These are phyloP conservation scores for Bacidia gigantensis DNA, from an alignment of 495 filamentous ascomycete genomes.

Conservation along the genomic window DNA sequence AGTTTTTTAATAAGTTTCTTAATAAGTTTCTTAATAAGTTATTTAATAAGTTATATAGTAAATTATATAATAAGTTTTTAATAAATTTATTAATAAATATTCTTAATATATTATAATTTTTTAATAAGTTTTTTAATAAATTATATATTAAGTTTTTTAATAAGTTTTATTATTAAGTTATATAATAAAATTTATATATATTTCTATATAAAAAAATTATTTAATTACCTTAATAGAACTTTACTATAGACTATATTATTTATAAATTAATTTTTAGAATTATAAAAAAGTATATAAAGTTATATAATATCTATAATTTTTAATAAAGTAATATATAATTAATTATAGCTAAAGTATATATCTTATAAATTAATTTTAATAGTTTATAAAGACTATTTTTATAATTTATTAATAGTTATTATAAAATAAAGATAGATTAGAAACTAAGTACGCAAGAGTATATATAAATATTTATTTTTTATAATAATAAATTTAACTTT, in stretches of 20 bases:
- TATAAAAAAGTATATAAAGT: no score
- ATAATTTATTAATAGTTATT: constrained; percentile 16
- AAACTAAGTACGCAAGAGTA: constrained; percentile 6
- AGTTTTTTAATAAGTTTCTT: neutral
- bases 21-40: neutral
- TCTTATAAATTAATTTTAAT: constrained; percentile 8
- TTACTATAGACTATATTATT: neutral
- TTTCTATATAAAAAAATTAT: neutral
- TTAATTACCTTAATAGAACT: neutral
- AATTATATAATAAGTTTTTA: neutral
- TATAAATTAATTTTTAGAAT: neutral
- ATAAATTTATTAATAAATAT: neutral
- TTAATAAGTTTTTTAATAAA: neutral
- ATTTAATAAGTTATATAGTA: neutral
- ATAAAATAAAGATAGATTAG: constrained; percentile 13
- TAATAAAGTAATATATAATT: constrained; percentile 10
- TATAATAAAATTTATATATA: neutral
- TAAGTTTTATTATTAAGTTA: neutral
- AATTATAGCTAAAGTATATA: constrained; percentile 2
- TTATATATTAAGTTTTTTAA: neutral
- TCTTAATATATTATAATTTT: no score
- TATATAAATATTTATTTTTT: neutral
- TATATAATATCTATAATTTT: constrained; percentile 1
- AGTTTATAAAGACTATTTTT: constrained; percentile 9
- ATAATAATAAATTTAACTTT: neutral